phyloP scores from a whole-genome alignment of 495 filamentous ascomycete genomes.

The Tetracladium setigerum region DNA sequence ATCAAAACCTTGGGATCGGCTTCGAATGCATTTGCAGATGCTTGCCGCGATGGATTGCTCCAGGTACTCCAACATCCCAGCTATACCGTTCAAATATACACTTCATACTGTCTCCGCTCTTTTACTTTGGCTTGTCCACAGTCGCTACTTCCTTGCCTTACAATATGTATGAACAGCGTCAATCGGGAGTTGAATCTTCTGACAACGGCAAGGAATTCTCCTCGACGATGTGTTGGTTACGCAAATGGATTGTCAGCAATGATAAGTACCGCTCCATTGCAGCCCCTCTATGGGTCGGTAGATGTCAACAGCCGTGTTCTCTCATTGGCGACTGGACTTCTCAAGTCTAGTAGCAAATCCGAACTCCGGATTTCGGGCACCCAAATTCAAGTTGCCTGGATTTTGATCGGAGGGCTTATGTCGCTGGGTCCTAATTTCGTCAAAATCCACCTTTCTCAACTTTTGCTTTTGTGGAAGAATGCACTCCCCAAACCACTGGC shows the following conservation, averaged over 20 bases:
- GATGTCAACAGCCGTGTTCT: constrained; percentile 91
- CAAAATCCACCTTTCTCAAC: constrained; percentile 93
- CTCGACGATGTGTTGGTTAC: constrained; percentile 80
- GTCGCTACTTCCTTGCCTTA: constrained; percentile 84
- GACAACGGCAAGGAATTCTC: constrained; percentile 65
- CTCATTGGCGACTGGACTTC: constrained; percentile 80
- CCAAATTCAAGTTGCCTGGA: constrained; percentile 97
- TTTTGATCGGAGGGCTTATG: constrained; percentile 93
- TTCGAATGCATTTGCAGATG: constrained; percentile 65
- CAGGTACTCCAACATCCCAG: constrained; percentile 92
- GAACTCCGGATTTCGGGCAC: constrained; percentile 88
- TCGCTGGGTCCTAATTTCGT: constrained; percentile 95
- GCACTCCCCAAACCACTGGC: constrained; percentile 88
- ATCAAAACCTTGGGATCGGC: constrained; percentile 78
- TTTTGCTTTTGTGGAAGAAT: constrained; percentile 97
- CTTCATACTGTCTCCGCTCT: constrained; percentile 72
- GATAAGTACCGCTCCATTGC: constrained; percentile 78
- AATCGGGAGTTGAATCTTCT: constrained; percentile 78
- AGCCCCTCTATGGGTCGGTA: constrained; percentile 89
- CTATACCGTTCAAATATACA: constrained; percentile 89
- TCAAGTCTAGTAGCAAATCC: constrained; percentile 88
- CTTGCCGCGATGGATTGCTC: constrained; percentile 76
- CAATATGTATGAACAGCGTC: constrained; percentile 94
- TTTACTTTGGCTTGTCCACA: constrained; percentile 88
- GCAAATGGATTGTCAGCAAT: constrained; percentile 90